Percentiles rank a stretch among this genome's conserved stretches.
These are phyloP conservation scores for Sarocladiaceae sp. DNA, from an alignment of 2,329 filamentous ascomycete species.

Conservation along the genomic window DNA sequence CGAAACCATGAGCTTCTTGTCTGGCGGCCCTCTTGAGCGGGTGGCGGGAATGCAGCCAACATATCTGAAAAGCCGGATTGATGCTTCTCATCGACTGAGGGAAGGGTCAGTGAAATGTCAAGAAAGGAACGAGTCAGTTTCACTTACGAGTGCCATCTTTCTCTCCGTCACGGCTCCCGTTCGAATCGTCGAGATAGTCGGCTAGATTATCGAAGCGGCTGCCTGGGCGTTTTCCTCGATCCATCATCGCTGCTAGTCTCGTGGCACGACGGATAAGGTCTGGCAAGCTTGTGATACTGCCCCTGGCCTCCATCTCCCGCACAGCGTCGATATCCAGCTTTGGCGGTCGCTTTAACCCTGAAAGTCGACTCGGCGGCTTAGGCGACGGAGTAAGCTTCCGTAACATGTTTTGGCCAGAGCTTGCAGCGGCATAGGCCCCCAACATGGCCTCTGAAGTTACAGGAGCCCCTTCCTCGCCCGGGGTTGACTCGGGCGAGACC, in stretches of 20 bases:
- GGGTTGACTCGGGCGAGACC: constrained; percentile 13
- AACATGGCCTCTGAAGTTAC: constrained; percentile 41
- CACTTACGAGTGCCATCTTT: constrained; percentile 34
- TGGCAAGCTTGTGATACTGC: constrained; percentile 84
- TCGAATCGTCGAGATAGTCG: constrained; percentile 42
- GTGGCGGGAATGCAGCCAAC: constrained; percentile 59
- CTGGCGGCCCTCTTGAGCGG: constrained; percentile 39
- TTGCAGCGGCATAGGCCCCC: constrained; percentile 43
- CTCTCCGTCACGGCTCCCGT: constrained; percentile 29
- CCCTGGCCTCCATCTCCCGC: constrained; percentile 71
- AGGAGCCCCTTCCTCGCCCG: constrained; percentile 11
- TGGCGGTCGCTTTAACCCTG: constrained; percentile 59
- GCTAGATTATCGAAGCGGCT: constrained; percentile 51
- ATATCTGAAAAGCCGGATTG: constrained; percentile 56
- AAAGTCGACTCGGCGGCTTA: constrained; percentile 36
- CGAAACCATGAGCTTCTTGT: constrained; percentile 42
- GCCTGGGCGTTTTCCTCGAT: constrained; percentile 64
- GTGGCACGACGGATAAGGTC: constrained; percentile 89
- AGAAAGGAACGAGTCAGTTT: background rate
- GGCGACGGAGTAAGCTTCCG: constrained; percentile 22
- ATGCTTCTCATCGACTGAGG: constrained; percentile 34
- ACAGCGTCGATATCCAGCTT: constrained; percentile 78
- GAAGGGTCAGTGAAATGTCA: constrained; percentile 13
- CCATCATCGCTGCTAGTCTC: constrained; percentile 77
- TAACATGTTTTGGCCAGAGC: constrained; percentile 32